A percentile compares a stretch with the other conserved stretches of the same genome.
phyloP scores from a whole-genome alignment of 2,329 filamentous ascomycete species.

The Nannizzia gypsea region DNA sequence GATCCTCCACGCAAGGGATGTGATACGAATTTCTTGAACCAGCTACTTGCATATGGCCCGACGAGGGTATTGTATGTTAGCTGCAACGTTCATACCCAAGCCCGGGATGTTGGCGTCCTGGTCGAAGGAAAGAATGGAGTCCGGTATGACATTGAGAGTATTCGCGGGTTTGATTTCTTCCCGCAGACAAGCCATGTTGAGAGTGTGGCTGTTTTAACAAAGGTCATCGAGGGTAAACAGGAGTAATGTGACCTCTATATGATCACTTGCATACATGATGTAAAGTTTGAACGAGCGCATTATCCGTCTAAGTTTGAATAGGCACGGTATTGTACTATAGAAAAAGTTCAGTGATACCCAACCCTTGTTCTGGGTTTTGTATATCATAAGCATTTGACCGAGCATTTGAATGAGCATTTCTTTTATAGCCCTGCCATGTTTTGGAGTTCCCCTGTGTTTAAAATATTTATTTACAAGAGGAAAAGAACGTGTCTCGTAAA shows the following conservation, averaged over 20 bases:
- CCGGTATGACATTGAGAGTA: constrained; percentile 75
- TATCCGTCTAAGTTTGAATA: background rate
- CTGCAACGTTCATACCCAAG: constrained; percentile 97
- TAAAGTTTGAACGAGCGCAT: too few relatives aligned
- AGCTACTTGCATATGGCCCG: constrained; percentile 68
- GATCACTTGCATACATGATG: background rate
- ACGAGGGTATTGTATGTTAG: constrained; percentile 81
- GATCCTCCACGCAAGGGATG: constrained; percentile 96
- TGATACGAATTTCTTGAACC: constrained; percentile 68
- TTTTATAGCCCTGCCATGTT: background rate
- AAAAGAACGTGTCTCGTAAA: background rate
- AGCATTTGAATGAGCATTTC: background rate
- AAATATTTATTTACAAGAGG: constrained; percentile 1
- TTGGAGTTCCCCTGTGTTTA: background rate
- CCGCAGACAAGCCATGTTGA: constrained; percentile 68
- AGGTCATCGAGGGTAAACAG: constrained; percentile 16
- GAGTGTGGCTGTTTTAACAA: constrained; percentile 48
- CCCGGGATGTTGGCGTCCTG: constrained; percentile 77
- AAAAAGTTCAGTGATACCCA: constrained; percentile 1
- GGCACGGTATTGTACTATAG: background rate
- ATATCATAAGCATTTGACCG: background rate
- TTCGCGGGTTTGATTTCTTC: constrained; percentile 94
- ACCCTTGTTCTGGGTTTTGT: background rate
- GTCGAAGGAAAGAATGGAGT: constrained; percentile 51
- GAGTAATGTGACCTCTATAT: background rate